These are phyloP conservation scores for Colletotrichum acutatum DNA, from an alignment of 2,329 filamentous ascomycete genomes.

Conservation along the genomic window DNA sequence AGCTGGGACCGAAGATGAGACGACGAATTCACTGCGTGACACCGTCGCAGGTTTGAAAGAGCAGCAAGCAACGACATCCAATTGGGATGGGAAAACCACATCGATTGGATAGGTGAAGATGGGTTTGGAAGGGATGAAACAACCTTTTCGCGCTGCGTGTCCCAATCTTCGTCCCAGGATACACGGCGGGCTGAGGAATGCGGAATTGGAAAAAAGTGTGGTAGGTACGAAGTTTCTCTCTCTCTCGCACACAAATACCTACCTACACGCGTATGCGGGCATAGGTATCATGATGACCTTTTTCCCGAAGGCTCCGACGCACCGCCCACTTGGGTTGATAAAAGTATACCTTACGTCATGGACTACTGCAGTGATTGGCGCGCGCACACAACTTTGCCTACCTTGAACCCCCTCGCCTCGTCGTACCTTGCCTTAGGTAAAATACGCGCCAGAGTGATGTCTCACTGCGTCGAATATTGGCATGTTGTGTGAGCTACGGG, in stretches of 20 bases:
- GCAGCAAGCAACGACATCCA: neutral
- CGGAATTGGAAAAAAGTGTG: neutral
- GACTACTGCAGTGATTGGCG: neutral
- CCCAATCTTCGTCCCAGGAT: slow-evolving; percentile 2
- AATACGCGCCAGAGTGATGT: slow-evolving; percentile 3
- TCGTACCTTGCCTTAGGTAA: neutral
- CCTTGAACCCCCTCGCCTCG: neutral
- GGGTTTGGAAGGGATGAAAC: slow-evolving; percentile 1
- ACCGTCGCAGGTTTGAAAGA: neutral
- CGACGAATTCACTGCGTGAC: neutral
- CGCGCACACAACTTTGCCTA: neutral
- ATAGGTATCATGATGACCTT: slow-evolving; percentile 2
- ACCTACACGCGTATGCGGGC: neutral
- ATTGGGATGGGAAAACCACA: neutral
- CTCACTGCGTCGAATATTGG: slow-evolving; percentile 6
- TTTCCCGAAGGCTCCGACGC: slow-evolving; percentile 13
- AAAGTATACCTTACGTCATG: slow-evolving; percentile 27
- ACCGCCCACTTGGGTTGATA: slow-evolving; percentile 25
- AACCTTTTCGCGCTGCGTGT: slow-evolving; percentile 11
- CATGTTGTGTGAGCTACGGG: neutral
- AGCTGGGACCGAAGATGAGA: slow-evolving; percentile 29
- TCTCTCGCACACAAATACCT: neutral
- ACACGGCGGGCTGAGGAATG: slow-evolving; percentile 19
- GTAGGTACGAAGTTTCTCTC: neutral
- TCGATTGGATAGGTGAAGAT: neutral